phyloP scores from a whole-genome alignment of 192 early-diverging fungal genomes.

The Funneliformis mosseae region DNA sequence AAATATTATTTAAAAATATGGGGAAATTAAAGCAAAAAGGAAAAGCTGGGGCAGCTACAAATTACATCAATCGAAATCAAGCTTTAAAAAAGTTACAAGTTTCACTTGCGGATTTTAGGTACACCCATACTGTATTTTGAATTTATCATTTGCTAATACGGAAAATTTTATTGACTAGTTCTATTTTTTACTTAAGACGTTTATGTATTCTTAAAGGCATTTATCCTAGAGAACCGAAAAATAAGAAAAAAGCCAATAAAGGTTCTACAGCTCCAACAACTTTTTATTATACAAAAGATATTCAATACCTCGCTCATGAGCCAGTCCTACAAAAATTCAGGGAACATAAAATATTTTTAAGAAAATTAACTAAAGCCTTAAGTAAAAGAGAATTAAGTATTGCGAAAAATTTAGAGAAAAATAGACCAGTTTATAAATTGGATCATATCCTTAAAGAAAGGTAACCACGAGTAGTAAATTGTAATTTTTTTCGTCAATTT shows the following conservation, averaged over 20 bases:
- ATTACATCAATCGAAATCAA: constrained; percentile 88
- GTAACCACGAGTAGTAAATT: constrained; percentile 35
- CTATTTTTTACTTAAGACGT: constrained; percentile 56
- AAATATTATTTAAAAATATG: constrained; percentile 45
- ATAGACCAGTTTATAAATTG: constrained; percentile 83
- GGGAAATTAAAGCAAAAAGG: constrained; percentile 81
- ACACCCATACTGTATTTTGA: constrained; percentile 14
- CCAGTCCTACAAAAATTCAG: constrained; percentile 91
- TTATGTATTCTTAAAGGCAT: constrained; percentile 99
- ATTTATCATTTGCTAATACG: not conserved
- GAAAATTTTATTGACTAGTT: not conserved
- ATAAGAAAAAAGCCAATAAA: constrained; percentile 91
- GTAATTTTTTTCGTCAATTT: not conserved
- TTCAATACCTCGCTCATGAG: constrained; percentile 92
- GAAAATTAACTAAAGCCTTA: constrained; percentile 86
- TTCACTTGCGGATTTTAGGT: constrained; percentile 91
- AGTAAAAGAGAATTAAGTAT: constrained; percentile 77
- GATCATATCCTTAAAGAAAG: constrained; percentile 96
- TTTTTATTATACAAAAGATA: constrained; percentile 95
- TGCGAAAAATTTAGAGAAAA: constrained; percentile 74
- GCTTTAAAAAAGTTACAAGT: constrained; percentile 95
- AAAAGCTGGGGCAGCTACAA: constrained; percentile 82
- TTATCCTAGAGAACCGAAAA: constrained; percentile 94
- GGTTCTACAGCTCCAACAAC: constrained; percentile 85
- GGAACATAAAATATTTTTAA: constrained; percentile 86